Evolutionary conservation across 2,329 filamentous ascomycete species (phyloP).

Genomic region (Fusarium zealandicum): DNA sequence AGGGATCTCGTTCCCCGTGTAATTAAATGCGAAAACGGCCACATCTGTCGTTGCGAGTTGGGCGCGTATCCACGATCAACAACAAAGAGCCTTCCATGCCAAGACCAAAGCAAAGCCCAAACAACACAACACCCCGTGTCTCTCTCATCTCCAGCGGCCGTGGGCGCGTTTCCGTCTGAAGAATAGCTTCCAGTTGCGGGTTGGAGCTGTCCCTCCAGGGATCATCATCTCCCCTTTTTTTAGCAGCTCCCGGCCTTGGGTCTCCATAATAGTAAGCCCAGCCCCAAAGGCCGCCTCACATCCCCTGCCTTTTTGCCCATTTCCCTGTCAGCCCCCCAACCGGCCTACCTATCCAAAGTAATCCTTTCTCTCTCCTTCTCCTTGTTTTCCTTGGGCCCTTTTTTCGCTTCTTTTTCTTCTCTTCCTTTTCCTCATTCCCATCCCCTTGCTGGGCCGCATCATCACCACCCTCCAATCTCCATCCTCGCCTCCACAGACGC

Average conservation of each 20-base stretch:
- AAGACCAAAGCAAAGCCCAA: no score
- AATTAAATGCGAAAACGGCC: no score
- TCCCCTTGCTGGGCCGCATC: constrained; percentile 8
- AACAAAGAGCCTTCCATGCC: no score
- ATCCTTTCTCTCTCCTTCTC: constrained; percentile 32
- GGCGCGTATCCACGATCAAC: no score
- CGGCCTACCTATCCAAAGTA: constrained; percentile 20
- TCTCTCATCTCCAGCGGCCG: no score
- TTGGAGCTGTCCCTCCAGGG: constrained; percentile 1
- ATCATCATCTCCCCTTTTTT: constrained; percentile 15
- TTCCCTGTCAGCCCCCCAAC: constrained; percentile 4
- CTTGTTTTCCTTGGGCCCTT: background rate
- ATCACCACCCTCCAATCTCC: constrained; percentile 14
- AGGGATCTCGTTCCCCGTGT: no score
- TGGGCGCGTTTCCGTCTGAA: no score
- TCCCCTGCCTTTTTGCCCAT: constrained; percentile 17
- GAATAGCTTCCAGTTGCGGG: no score
- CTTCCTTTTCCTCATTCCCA: constrained; percentile 22
- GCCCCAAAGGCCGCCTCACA: constrained; percentile 32
- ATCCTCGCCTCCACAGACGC: background rate
- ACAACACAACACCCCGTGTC: no score
- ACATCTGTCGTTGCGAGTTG: no score
- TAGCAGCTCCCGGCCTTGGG: background rate
- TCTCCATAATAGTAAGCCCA: constrained; percentile 29
- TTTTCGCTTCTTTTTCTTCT: constrained; percentile 14